Percentiles rank a stretch among this genome's conserved stretches.
Conservation (phyloP, 257 asterid genomes). For the Cordia subcordata region DNA sequence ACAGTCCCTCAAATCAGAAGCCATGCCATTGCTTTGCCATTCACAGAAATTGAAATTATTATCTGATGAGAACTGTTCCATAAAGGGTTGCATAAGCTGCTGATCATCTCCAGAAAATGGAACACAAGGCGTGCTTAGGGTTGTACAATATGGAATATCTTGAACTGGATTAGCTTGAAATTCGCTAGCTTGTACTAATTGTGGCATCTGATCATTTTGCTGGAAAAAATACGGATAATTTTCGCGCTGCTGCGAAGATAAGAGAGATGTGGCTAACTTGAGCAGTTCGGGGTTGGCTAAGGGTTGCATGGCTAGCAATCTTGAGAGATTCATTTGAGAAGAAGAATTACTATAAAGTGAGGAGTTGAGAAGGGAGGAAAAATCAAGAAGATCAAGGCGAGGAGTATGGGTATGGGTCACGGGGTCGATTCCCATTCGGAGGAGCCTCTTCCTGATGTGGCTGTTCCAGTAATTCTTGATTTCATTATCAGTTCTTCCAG, state of each 20-base stretch:
- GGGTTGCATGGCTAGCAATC: slow-evolving; percentile 46
- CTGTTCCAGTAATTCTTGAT: slow-evolving; percentile 89
- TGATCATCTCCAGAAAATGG: slow-evolving; percentile 25
- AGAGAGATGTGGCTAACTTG: slow-evolving; percentile 44
- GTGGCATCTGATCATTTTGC: slow-evolving; percentile 23
- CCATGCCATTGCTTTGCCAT: slow-evolving; percentile 34
- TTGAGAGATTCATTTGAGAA: slow-evolving; percentile 42
- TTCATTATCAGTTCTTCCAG: slow-evolving; percentile 83
- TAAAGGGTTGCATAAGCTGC: slow-evolving; percentile 36
- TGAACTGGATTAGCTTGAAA: slow-evolving; percentile 36
- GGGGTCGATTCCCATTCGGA: slow-evolving; percentile 84
- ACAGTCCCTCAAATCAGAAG: slow-evolving; percentile 27
- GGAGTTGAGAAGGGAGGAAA: slow-evolving; percentile 47
- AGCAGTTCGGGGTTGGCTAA: slow-evolving; percentile 53
- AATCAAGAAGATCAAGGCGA: slow-evolving; percentile 71
- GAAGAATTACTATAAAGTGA: slow-evolving; percentile 22
- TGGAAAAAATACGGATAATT: slow-evolving; percentile 16
- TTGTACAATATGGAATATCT: slow-evolving; percentile 17
- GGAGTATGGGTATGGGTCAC: slow-evolving; percentile 76
- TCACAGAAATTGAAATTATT: slow-evolving; percentile 25
- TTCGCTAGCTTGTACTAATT: slow-evolving; percentile 23
- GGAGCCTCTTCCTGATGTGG: slow-evolving; percentile 63
- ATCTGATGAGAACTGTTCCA: slow-evolving; percentile 19
- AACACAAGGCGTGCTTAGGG: slow-evolving; percentile 6
- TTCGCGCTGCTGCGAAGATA: slow-evolving; percentile 38